phyloP scores from a whole-genome alignment of 208 protist genomes.

The Leishmania gerbilli region DNA sequence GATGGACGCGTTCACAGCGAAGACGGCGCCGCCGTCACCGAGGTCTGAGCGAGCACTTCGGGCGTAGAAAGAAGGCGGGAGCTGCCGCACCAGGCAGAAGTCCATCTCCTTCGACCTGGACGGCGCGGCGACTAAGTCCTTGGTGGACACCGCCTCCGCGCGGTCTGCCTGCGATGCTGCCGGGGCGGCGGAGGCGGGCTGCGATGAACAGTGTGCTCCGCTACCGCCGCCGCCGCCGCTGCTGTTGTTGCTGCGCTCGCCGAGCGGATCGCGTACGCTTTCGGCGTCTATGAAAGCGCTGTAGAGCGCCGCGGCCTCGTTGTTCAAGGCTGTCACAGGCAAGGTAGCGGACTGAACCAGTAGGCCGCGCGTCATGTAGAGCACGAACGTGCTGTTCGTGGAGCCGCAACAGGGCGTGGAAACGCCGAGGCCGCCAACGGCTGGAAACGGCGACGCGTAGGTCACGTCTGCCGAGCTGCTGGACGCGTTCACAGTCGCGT shows the following conservation, averaged over 20 bases:
- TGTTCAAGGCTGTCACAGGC: slow-evolving; percentile 26
- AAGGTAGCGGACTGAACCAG: slow-evolving; percentile 39
- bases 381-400: slow-evolving; percentile 49
- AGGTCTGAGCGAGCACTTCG: neutral
- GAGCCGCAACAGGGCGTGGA: slow-evolving; percentile 38
- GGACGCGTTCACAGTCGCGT: neutral
- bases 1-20: slow-evolving; percentile 40
- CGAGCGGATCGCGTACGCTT: neutral
- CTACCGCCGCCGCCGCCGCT: neutral
- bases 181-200: neutral
- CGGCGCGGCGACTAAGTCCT: neutral
- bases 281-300: slow-evolving; percentile 5
- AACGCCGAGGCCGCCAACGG: slow-evolving; percentile 38
- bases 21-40: slow-evolving; percentile 39
- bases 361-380: slow-evolving; percentile 29
- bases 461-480: neutral
- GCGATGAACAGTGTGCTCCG: neutral
- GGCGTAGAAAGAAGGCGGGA: slow-evolving; percentile 14
- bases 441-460: neutral
- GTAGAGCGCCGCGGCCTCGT: slow-evolving; percentile 7
- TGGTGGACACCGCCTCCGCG: neutral
- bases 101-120: slow-evolving; percentile 12
- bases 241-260: neutral
- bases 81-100: slow-evolving; percentile 37
- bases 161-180: neutral